phyloP scores from a whole-genome alignment of 192 early-diverging fungal species.

The Backusella mclennaniae region DNA sequence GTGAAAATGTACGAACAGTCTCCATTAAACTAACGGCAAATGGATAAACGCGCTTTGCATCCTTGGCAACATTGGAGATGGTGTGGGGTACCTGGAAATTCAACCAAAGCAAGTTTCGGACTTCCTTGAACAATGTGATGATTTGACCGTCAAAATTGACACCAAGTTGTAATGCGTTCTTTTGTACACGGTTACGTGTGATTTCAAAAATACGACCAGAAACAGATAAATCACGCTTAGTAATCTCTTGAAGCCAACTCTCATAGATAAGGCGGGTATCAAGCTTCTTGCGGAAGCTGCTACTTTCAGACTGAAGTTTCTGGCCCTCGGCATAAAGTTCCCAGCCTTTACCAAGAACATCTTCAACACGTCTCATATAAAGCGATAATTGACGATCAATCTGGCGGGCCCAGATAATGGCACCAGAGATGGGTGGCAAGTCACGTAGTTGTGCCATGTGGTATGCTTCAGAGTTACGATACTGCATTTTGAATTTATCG shows the following conservation, averaged over 20 bases:
- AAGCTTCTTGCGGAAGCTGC: conserved; percentile 89
- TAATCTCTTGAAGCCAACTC: conserved; percentile 86
- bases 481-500: conserved; percentile 93
- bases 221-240: conserved; percentile 76
- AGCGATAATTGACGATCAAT: conserved; percentile 95
- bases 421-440: conserved; percentile 87
- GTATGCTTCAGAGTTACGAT: conserved; percentile 84
- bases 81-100: conserved; percentile 91
- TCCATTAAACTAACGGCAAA: conserved; percentile 97
- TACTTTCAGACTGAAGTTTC: conserved; percentile 84
- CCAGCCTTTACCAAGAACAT: conserved; percentile 97
- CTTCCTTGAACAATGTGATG: conserved; percentile 98
- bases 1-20: conserved; percentile 89
- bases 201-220: conserved; percentile 91
- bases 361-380: conserved; percentile 97
- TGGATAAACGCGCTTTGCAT: conserved; percentile 96
- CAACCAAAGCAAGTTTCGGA: conserved; percentile 94
- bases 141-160: conserved; percentile 95
- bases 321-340: conserved; percentile 96
- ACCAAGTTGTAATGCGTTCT: conserved; percentile 70
- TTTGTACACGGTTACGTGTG: conserved; percentile 72
- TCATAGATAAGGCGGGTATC: conserved; percentile 92
- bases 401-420: conserved; percentile 96
- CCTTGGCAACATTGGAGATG: conserved; percentile 88
- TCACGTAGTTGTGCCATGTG: conserved; percentile 93